Base-by-base conservation (phyloP, 805 yeast genomes). In the Zygoascus flipseniorum region DNA sequence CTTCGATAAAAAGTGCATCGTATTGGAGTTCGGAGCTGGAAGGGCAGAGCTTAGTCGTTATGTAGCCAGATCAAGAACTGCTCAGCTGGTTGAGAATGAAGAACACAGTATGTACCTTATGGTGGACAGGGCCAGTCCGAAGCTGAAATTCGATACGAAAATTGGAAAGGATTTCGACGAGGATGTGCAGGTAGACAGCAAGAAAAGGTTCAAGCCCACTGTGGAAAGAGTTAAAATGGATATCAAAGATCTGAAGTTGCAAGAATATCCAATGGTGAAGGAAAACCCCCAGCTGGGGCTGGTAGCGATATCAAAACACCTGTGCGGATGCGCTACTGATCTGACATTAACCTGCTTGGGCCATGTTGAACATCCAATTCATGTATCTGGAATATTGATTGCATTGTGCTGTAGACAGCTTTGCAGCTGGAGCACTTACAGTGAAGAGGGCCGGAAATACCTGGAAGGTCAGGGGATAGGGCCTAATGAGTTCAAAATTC, bases 341-440 rank as follows among this genome's bases (percentile, higher is more conserved):
- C 71, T 89, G 49, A 85, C 97, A 0, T 67, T 90, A 26, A 74
- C 81, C 59, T 84, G 89, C 68, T 65, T 89, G 2, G 56, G 75
- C 47, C 76, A 77, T 43, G 67, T 68, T 54, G 19, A 43, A 14
- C 47, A 31, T 19, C 39, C 16, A 35, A n/a, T 35, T 13, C 13
- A 35, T 20, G 54, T 31, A n/a, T 32, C n/a, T 14, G 95, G 93
- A 0, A 68, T 86, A 57, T 69, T 86, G 31, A 87, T 89, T 32
- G 97, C 97, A 26, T 84, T 90, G 88, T 89, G 97, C 65, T 89
- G 97, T 67, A 76, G 97, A 52, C 97, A 89, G 63, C 82, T 83
- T 19, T 90, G 97, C 62, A 69, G 76, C 43, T 82, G 80, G 56
- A 69, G 74, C n/a, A 73, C 77, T 53, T 71, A 85, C 14, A 66